phyloP scores from a whole-genome alignment of 306 rosid species.

The Cucurbita maxima region DNA sequence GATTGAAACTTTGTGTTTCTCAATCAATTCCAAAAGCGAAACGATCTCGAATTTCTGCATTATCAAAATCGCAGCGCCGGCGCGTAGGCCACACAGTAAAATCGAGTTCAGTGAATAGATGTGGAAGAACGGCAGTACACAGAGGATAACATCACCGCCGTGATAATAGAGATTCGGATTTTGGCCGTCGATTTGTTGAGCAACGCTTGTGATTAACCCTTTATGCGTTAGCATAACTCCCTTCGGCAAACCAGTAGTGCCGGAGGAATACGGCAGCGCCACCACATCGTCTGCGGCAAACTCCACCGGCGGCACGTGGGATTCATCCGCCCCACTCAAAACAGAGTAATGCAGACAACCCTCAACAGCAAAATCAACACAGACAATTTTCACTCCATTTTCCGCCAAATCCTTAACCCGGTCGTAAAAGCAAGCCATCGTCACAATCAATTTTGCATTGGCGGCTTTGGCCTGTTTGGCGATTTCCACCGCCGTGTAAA shows the following conservation, averaged over 20 bases:
- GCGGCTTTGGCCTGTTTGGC: conserved; percentile 61
- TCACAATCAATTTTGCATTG: conserved; percentile 28
- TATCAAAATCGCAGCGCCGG: conserved; percentile 43
- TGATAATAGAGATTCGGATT: conserved; percentile 53
- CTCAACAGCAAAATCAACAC: conserved; percentile 21
- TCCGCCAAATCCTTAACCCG: conserved; percentile 34
- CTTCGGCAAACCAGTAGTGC: conserved; percentile 65
- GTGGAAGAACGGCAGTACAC: conserved; percentile 61
- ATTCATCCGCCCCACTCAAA: conserved; percentile 16
- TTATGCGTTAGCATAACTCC: conserved; percentile 83
- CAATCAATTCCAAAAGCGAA: conserved; percentile 21
- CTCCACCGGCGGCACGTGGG: conserved; percentile 11
- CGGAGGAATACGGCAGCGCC: conserved; percentile 72
- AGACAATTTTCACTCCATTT: conserved; percentile 17
- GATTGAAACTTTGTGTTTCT: conserved; percentile 27
- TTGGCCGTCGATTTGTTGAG: conserved; percentile 72
- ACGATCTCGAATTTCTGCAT: conserved; percentile 61
- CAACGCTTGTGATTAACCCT: conserved; percentile 52
- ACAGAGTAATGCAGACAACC: conserved; percentile 36
- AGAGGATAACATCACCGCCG: conserved; percentile 37
- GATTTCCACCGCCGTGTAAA: conserved; percentile 38
- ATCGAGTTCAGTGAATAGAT: conserved; percentile 71
- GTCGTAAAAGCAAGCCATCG: conserved; percentile 28
- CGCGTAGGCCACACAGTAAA: conserved; percentile 47
- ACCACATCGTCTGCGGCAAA: conserved; percentile 35